These are phyloP conservation scores for Solanum rostratum DNA, from an alignment of 257 asterid genomes.

Conservation along the genomic window DNA sequence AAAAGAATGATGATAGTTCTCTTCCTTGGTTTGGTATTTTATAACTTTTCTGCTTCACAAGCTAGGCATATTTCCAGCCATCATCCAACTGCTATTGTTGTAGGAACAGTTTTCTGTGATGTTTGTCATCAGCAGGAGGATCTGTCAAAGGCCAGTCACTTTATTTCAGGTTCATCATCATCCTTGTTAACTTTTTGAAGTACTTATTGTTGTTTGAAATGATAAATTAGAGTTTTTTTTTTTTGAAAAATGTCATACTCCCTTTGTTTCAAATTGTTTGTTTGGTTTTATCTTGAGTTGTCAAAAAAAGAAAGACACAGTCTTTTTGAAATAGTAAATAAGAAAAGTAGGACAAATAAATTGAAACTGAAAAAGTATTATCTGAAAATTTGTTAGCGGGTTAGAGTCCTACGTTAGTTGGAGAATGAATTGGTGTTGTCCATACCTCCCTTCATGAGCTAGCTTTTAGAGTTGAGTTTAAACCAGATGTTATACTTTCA, in stretches of 20 bases:
- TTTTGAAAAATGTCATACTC: not conserved
- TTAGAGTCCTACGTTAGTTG: not conserved
- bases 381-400: not conserved
- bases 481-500: not conserved
- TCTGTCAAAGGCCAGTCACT: conserved; percentile 14
- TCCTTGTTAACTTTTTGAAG: not conserved
- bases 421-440: not conserved
- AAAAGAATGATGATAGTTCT: not conserved
- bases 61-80: not conserved
- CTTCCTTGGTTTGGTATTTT: not conserved
- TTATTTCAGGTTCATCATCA: conserved; percentile 45
- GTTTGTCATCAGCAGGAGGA: conserved; percentile 4
- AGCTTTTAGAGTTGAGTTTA: not conserved
- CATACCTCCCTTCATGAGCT: not conserved
- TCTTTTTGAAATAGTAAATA: not conserved
- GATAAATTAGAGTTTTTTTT: not conserved
- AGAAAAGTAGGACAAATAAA: not conserved
- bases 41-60: not conserved
- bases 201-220: not conserved
- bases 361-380: not conserved
- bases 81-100: not conserved
- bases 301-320: too few relatives aligned
- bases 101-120: not conserved
- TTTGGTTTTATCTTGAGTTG: not conserved
- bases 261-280: not conserved